Base-by-base conservation (phyloP, 257 asterid species). In the Apocynum venetum region DNA sequence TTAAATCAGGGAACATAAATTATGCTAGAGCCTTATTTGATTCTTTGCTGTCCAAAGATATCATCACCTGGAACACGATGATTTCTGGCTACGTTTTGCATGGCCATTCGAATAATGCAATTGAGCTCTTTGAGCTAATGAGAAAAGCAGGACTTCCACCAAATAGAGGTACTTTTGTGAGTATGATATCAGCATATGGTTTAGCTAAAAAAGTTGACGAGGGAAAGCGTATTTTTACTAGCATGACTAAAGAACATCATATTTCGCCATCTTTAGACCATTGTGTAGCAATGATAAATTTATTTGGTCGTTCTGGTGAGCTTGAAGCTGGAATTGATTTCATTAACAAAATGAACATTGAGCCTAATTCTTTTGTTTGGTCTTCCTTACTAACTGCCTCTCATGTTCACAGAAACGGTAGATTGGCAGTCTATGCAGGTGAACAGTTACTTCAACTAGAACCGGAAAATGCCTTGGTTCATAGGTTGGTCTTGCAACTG, bases 21-120 rank as follows among this genome's bases (percentile, higher is more conserved):
- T 90, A 87, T 80, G 84, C 97, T 0, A 82, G 82, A 80, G 78
- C 88, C 74, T 79, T 93, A 79, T 91, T 90, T 72, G 71, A 82
- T 59, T 83, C 84, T 76, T 85, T 87, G 91, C 83, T 81, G 25
- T 84, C 89, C 60, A 79, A 86, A 74, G 96, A 93, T 80, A 76
- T 87, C 75, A 88, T 93, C 80, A 88, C 97, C 40, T 93, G 98
- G 98, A 93, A 91, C 87, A 74, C 98, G 66, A 77, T 91, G 85
- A 85, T 87, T 61, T 78, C 89, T 48, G 91, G 87, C 80, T 89
- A 87, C 83, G 92, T 89, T 63, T 78, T 85, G 20, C 95, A 91
- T 63, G 96, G 97, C 67, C 74, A 83, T 78, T 71, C 72, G 8
- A 71, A 47, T 35, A 85, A 83, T 49, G 90, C 95, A 31, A 87